Evolutionary conservation across 495 filamentous ascomycete species (phyloP).

Genomic region (Penicillium canariense): DNA sequence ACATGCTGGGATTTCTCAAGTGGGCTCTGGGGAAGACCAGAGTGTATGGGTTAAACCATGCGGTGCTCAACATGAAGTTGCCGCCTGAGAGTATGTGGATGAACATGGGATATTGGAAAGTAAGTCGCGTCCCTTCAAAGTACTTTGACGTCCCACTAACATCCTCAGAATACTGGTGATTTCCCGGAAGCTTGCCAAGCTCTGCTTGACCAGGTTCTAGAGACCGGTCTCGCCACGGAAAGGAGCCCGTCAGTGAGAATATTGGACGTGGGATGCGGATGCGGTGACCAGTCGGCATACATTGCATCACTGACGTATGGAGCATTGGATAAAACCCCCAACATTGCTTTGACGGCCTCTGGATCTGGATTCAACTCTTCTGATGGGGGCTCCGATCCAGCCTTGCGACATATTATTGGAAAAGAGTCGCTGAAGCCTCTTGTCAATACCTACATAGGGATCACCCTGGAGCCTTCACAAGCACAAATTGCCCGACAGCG

Average conservation of each 20-base stretch:
- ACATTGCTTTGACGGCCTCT: neutral
- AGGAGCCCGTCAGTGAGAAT: conserved; percentile 23
- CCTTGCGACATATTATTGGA: neutral
- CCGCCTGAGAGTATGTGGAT: conserved; percentile 20
- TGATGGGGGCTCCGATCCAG: neutral
- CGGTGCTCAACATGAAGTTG: conserved; percentile 14
- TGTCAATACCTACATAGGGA: conserved; percentile 42
- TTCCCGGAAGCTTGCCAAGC: conserved; percentile 42
- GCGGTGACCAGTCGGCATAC: conserved; percentile 47
- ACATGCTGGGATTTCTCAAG: conserved; percentile 11
- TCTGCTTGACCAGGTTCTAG: conserved; percentile 43
- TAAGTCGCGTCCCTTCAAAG: neutral
- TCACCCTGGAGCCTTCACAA: conserved; percentile 38
- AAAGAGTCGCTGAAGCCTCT: conserved; percentile 3
- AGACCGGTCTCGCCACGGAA: conserved; percentile 27
- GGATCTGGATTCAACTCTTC: neutral
- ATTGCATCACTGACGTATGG: conserved; percentile 9
- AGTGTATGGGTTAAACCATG: conserved; percentile 24
- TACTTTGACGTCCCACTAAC: conserved; percentile 1
- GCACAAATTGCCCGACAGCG: conserved; percentile 25
- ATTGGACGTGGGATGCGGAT: conserved; percentile 50
- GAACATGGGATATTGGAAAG: conserved; percentile 24
- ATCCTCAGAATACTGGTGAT: conserved; percentile 21
- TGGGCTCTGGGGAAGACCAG: conserved; percentile 34
- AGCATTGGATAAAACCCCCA: neutral